Evolutionary conservation across 768 basidiomycete genomes (phyloP), one percentile per base, ranked within the genome.

Genomic region (Podaxis pistillaris): DNA sequence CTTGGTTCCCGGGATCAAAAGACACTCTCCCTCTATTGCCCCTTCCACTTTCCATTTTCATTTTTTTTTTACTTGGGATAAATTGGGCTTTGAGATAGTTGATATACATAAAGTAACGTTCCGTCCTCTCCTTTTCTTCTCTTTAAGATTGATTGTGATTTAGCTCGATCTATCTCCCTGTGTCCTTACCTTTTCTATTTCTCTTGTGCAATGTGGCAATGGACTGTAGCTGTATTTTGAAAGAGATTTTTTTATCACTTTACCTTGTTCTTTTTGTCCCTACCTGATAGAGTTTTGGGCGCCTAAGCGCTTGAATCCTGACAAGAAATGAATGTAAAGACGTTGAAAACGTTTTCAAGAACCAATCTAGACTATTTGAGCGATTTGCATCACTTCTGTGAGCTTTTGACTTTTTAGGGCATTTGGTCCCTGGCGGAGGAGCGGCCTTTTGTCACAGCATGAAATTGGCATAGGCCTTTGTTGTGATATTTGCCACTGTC

Each of bases 161-260:
- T 49, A 57, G 30, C 37, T 44, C 53, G n/a, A 44, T n/a, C 28
- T 38, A 22, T 33, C 17, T 41, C 30, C 30, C 26, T 7, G 24
- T 37, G 15, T 38, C 26, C 37, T 37, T 38, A 49, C 49, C 26
- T 36, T 51, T 37, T 60, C 40, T 58, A 17, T 46, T 57, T 19
- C 53, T 56, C 56, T 54, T 58, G 58, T 62, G 61, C 60, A 60
- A 64, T 59, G 37, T 33, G 30, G 33, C 53, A 36, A 62, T 44
- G 60, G 60, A 62, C 60, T 56, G 53, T 62, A 62, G 54, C 53
- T 46, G 60, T 62, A 62, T 55, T 62, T 50, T 62, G 52, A 55
- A 55, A 62, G 60, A 55, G 51, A 61, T 40, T 38, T 40, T 33
- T 28, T 61, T 56, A 8, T 44, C 49, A 19, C 19, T 54, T 61